A percentile compares a stretch with the other conserved stretches of the same genome.
phyloP scores from a whole-genome alignment of 2,329 filamentous ascomycete genomes.

The Trichoderma pleuroti region DNA sequence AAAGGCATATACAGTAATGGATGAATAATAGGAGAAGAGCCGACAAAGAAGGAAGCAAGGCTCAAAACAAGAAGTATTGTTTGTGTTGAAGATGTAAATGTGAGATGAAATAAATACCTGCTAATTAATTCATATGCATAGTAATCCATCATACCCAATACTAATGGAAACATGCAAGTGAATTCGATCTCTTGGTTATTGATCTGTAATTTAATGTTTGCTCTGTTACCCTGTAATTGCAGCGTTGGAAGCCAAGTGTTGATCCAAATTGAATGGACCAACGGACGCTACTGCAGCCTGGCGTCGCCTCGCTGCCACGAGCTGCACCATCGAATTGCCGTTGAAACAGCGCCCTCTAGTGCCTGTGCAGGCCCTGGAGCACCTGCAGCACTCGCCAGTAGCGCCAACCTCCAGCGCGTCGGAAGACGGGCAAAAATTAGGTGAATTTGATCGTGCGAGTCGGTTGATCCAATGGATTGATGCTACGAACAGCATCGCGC shows the following conservation, averaged over 20 bases:
- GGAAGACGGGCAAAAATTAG: background rate
- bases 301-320: background rate
- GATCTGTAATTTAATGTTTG: background rate
- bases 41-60: background rate
- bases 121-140: background rate
- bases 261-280: background rate
- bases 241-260: background rate
- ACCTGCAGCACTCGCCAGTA: background rate
- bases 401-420: constrained; percentile 2
- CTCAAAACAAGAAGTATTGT: background rate
- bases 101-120: background rate
- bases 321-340: background rate
- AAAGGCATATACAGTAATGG: background rate
- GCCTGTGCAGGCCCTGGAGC: background rate
- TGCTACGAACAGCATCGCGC: background rate
- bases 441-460: background rate
- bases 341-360: background rate
- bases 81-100: background rate
- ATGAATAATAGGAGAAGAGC: background rate
- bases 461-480: background rate
- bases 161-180: background rate
- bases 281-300: background rate
- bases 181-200: background rate
- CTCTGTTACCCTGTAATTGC: background rate
- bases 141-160: background rate